Base-by-base conservation (phyloP, 768 basidiomycete species). In the Mycena maculata region DNA sequence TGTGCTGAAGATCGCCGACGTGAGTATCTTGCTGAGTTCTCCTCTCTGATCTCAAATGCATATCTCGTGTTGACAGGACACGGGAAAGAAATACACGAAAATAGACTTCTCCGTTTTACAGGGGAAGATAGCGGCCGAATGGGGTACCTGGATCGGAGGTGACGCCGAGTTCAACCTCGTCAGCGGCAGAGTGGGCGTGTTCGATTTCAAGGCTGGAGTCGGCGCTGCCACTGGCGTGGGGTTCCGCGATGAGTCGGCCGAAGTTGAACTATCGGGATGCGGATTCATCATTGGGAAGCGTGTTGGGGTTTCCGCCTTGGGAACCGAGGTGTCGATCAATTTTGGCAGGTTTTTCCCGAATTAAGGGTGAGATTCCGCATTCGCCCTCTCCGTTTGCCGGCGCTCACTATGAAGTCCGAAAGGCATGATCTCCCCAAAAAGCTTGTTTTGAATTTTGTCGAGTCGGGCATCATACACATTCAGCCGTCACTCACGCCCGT, bases 271-370 rank as follows among this genome's bases (percentile, higher is more conserved):
- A 30, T 28, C 30, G 28, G 56, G 42, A 22, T 44, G 41, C 27
- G 56, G 56, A 57, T 20, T 57, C 56, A 57, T 42, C 23, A 18
- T 57, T 2, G 56, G 56, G 28, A 57, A 57, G 28, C 56, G 56
- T 22, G 27, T 44, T 44, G 56, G 56, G 42, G 45, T 57, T 44
- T 57, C 56, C 11, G 28, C 45, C 22, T 10, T 22, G 30, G 56
- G 56, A 44, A 57, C 28, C 56, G 45, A 20, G 3, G 18, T 57
- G 16, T 41, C 44, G 42, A 57, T 57, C 27, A 57, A 57, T 18
- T 57, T 57, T 31, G 56, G 56, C 25, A 28, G 56, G 20, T 57
- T 57, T n/a, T 45, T 57, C n/a, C n/a, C n/a, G n/a, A n/a, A n/a
- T 18, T n/a, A 4, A 52, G 45, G 22, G 45, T 41, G 16, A 41